A percentile compares a stretch with the other conserved stretches of the same genome.
Evolutionary conservation across 768 basidiomycete species (phyloP).

Genomic region (Leccinum obscurum): DNA sequence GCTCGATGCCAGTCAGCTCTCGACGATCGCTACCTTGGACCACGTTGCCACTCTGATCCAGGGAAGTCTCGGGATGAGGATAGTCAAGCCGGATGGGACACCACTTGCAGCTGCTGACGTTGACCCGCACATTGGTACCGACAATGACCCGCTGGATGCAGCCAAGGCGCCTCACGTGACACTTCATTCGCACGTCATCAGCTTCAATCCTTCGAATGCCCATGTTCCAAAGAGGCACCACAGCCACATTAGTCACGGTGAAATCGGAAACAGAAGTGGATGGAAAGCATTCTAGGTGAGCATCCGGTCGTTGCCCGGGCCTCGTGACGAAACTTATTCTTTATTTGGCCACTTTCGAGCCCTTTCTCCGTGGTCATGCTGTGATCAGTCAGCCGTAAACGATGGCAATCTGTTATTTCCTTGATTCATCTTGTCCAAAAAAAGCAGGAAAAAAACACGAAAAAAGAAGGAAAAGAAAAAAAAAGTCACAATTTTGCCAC

Average conservation of each 20-base stretch:
- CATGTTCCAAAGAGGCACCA: background rate
- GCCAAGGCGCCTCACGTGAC: conserved; percentile 12
- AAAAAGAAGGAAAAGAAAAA: too few species aligned
- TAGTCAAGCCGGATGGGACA: conserved; percentile 17
- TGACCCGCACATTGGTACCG: background rate
- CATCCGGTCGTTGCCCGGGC: too few species aligned
- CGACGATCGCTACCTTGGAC: conserved; percentile 3
- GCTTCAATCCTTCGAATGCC: background rate
- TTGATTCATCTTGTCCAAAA: too few species aligned
- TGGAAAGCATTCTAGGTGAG: conserved; percentile 9
- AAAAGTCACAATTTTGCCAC: too few species aligned
- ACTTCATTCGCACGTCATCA: conserved; percentile 14
- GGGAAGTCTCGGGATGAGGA: conserved; percentile 11
- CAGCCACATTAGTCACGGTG: background rate
- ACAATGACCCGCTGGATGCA: conserved; percentile 1
- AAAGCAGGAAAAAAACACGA: too few species aligned
- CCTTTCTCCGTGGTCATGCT: too few species aligned
- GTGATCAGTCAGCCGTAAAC: too few species aligned
- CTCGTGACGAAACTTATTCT: background rate
- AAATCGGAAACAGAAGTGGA: background rate
- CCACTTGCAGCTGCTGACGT: conserved; percentile 5
- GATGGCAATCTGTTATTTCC: too few species aligned
- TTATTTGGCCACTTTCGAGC: background rate
- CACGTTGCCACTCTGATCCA: conserved; percentile 1
- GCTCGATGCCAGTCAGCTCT: background rate